Evolutionary conservation across 2,329 filamentous ascomycete species (phyloP).

Genomic region (Fusarium neocosmosporiellum): DNA sequence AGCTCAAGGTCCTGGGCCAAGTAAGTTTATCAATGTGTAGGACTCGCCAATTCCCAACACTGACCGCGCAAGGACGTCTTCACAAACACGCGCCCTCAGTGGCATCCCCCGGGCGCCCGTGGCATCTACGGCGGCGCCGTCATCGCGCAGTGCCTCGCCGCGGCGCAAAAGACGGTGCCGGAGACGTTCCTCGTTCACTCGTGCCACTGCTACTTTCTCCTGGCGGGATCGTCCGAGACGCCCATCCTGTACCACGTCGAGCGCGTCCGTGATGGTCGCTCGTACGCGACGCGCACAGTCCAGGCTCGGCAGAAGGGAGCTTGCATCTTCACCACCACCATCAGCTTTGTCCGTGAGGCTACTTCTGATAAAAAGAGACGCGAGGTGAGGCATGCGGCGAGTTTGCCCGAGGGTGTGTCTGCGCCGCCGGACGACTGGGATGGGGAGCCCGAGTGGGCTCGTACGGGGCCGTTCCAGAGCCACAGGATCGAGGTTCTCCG

Average conservation of each 20-base stretch:
- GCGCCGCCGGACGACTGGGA: conserved; percentile 53
- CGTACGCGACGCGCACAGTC: conserved; percentile 93
- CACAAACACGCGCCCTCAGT: conserved; percentile 91
- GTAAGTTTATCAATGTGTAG: conserved; percentile 57
- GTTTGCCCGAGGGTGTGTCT: conserved; percentile 62
- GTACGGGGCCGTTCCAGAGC: conserved; percentile 61
- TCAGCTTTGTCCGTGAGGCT: conserved; percentile 82
- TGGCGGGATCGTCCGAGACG: conserved; percentile 85
- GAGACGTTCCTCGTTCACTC: conserved; percentile 86
- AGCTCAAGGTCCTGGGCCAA: conserved; percentile 79
- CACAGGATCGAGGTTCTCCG: conserved; percentile 55
- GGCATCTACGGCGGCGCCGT: conserved; percentile 95
- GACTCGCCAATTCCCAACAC: neutral
- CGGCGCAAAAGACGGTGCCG: conserved; percentile 89
- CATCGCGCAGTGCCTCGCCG: conserved; percentile 90
- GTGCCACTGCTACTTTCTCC: conserved; percentile 99
- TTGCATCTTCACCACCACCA: conserved; percentile 94
- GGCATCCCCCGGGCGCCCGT: conserved; percentile 91
- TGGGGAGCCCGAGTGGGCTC: conserved; percentile 62
- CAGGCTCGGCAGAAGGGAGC: conserved; percentile 89
- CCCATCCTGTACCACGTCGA: conserved; percentile 97
- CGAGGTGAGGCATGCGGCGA: conserved; percentile 74
- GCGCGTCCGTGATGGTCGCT: conserved; percentile 88
- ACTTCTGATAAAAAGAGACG: conserved; percentile 64
- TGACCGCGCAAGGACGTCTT: conserved; percentile 77